Evolutionary conservation across 768 basidiomycete species (phyloP).

Genomic region (Macrolepiota fuliginosa): DNA sequence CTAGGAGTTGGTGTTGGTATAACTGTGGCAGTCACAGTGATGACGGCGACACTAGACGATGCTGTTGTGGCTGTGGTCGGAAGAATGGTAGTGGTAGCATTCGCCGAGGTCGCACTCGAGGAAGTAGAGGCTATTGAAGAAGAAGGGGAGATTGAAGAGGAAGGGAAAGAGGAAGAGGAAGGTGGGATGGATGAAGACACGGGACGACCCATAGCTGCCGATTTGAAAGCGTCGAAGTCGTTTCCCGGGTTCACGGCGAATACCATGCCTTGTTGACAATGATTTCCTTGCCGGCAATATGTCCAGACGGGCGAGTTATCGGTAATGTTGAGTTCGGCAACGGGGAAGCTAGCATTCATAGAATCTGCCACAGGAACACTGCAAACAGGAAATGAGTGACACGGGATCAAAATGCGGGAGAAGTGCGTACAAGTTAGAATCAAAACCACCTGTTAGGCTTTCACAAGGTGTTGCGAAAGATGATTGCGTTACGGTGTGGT

Average conservation of each 20-base stretch:
- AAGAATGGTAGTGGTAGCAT: conserved; percentile 26
- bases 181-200: neutral
- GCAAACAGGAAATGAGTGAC: neutral
- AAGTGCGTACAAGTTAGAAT: conserved; percentile 52
- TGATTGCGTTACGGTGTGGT: conserved; percentile 60
- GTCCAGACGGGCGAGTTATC: conserved; percentile 14
- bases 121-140: conserved; percentile 28
- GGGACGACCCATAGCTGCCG: conserved; percentile 41
- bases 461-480: conserved; percentile 48
- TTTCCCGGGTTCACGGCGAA: conserved; percentile 49
- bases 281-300: conserved; percentile 16
- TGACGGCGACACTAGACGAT: conserved; percentile 27
- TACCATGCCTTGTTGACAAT: conserved; percentile 16
- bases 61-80: conserved; percentile 20
- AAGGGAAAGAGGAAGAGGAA: conserved; percentile 21
- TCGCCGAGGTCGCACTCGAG: neutral
- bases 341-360: conserved; percentile 40
- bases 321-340: conserved; percentile 38
- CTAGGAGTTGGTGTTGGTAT: conserved; percentile 8
- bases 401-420: neutral
- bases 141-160: conserved; percentile 23
- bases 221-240: conserved; percentile 53
- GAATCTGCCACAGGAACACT: conserved; percentile 47
- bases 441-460: conserved; percentile 42
- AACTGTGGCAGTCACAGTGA: conserved; percentile 23